Conservation (phyloP, 352 stramenopile species). For the Globisporangium apiculatum region DNA sequence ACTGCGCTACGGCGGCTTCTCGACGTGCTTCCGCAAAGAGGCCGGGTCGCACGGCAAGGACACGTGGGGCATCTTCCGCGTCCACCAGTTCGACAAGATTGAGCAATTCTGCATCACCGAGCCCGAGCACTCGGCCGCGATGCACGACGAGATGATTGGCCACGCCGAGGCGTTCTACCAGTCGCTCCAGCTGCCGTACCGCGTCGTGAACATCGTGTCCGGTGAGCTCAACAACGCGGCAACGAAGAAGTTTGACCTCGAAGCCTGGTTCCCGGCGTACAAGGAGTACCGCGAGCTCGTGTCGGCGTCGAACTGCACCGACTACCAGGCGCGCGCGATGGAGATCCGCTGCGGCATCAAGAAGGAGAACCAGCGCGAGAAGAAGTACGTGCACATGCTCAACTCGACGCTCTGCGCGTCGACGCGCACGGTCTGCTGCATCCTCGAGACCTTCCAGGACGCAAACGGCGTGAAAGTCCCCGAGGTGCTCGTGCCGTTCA, state of each 20-base stretch:
- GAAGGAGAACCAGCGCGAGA: constrained; percentile 92
- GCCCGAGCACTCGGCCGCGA: constrained; percentile 88
- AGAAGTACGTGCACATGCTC: constrained; percentile 99
- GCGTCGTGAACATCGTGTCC: constrained; percentile 99
- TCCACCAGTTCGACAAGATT: constrained; percentile 99
- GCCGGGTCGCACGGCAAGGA: constrained; percentile 97
- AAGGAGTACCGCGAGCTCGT: constrained; percentile 98
- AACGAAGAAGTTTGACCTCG: constrained; percentile 99
- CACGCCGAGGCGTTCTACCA: constrained; percentile 98
- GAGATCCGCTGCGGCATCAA: constrained; percentile 96
- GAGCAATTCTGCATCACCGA: constrained; percentile 98
- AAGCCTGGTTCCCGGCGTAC: constrained; percentile 99
- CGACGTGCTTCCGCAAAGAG: constrained; percentile 99
- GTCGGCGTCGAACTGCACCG: constrained; percentile 98
- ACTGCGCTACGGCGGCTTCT: constrained; percentile 93
- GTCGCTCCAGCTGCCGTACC: constrained; percentile 96
- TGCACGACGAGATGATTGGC: constrained; percentile 91
- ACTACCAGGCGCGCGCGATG: constrained; percentile 97
- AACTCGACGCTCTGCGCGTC: constrained; percentile 99
- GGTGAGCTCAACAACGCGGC: constrained; percentile 98
- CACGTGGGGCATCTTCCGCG: constrained; percentile 99
- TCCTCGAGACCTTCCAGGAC: constrained; percentile 99
- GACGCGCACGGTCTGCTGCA: constrained; percentile 97
- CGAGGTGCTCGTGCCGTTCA: constrained; percentile 96
- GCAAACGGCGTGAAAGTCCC: constrained; percentile 96